A percentile compares a stretch with the other conserved stretches of the same genome.
phyloP scores from a whole-genome alignment of 2,329 filamentous ascomycete genomes.

The Paracoccidioides brasiliensis region DNA sequence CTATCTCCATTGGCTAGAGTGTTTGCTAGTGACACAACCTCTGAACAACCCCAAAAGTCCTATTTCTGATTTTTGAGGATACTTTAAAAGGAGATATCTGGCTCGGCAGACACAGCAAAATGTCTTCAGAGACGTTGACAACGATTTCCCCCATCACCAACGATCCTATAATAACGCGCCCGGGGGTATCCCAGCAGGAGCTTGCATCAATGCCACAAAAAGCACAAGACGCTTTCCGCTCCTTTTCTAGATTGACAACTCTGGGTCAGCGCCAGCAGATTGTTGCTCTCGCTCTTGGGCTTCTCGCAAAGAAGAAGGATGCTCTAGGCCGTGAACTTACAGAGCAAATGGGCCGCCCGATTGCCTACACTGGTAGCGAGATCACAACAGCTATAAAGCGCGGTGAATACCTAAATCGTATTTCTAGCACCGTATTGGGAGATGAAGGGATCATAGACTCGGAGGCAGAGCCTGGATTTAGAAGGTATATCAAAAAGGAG shows the following conservation, averaged over 20 bases:
- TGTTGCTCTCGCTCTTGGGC: conserved; percentile 62
- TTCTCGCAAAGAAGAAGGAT: conserved; percentile 60
- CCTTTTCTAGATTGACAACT: conserved; percentile 63
- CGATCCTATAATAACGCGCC: conserved; percentile 66
- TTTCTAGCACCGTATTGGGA: conserved; percentile 59
- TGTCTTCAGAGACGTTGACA: conserved; percentile 46
- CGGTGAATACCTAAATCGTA: conserved; percentile 72
- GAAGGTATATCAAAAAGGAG: conserved; percentile 75
- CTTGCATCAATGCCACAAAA: conserved; percentile 57
- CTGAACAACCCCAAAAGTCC: neutral
- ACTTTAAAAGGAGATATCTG: neutral
- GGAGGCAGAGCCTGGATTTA: conserved; percentile 76
- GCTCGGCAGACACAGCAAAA: conserved; percentile 11
- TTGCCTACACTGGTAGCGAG: conserved; percentile 73
- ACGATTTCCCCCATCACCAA: conserved; percentile 90
- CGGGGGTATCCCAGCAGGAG: conserved; percentile 58
- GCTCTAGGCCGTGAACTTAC: conserved; percentile 74
- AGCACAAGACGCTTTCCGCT: conserved; percentile 62
- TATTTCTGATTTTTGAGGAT: neutral
- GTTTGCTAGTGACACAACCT: too few species aligned
- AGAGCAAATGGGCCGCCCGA: conserved; percentile 89
- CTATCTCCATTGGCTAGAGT: too few species aligned
- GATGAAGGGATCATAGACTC: conserved; percentile 58
- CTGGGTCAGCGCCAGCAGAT: conserved; percentile 66
- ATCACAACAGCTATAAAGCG: conserved; percentile 73